Evolutionary conservation across 139 green algal genomes (phyloP).

Genomic region (Tetradesmus obliquus): DNA sequence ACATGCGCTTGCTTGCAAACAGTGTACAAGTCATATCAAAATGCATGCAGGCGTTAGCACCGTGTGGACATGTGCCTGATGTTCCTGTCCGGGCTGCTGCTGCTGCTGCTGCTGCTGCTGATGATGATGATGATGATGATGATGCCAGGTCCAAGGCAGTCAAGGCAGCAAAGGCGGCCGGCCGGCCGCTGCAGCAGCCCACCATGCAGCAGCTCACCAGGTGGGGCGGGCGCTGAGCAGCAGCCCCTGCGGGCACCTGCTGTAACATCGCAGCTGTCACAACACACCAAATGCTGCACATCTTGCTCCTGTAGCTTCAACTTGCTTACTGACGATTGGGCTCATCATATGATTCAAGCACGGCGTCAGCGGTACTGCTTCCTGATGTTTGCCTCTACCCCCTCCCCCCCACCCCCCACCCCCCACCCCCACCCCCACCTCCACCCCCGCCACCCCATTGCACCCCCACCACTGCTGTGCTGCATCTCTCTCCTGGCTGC

Average conservation of each 20-base stretch:
- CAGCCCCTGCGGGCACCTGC: not conserved
- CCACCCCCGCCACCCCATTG: no score
- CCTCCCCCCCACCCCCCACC: no score
- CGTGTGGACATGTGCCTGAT: not conserved
- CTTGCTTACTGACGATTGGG: no score
- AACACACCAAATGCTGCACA: not conserved
- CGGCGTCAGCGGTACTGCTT: no score
- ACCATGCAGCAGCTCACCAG: conserved; percentile 4
- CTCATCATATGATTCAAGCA: no score
- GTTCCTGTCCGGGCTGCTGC: not conserved
- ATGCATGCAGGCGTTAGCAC: not conserved
- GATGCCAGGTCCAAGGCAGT: conserved; percentile 14
- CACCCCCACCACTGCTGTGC: no score
- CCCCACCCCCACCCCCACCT: no score
- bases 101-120: not conserved
- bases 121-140: not conserved
- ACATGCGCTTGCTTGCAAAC: no score
- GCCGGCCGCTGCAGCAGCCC: not conserved
- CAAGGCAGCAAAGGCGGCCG: conserved; percentile 24
- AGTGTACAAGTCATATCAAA: not conserved
- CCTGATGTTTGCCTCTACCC: no score
- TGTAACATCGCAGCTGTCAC: not conserved
- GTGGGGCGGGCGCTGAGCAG: not conserved
- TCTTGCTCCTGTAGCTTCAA: no score
- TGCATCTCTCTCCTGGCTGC: not conserved